Conservation (phyloP, 2,329 filamentous ascomycete genomes). For the Phyllosticta citriasiana region DNA sequence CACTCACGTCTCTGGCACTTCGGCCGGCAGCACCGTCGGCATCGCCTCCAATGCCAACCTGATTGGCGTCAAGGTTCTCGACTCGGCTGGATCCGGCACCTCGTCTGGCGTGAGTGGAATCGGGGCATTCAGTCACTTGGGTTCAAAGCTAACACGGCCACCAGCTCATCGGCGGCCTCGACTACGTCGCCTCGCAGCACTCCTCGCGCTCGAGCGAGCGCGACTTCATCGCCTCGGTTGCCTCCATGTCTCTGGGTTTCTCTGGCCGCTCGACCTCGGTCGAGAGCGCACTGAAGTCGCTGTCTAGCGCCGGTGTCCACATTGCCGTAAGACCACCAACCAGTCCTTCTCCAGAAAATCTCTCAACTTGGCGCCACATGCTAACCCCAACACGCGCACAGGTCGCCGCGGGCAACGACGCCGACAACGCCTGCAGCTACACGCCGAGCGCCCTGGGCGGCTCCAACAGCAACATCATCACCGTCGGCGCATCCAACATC, state of each 20-base stretch:
- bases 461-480: slow-evolving; percentile 26
- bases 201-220: slow-evolving; percentile 24
- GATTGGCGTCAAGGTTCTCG: slow-evolving; percentile 28
- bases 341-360: slow-evolving; percentile 1
- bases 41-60: slow-evolving; percentile 26
- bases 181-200: slow-evolving; percentile 25
- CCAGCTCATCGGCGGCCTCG: slow-evolving; percentile 27
- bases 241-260: slow-evolving; percentile 30
- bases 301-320: background rate
- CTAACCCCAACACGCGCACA: background rate
- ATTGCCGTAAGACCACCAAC: slow-evolving; percentile 8
- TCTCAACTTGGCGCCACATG: too few relatives aligned
- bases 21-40: slow-evolving; percentile 23
- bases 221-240: slow-evolving; percentile 21
- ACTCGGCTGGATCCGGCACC: slow-evolving; percentile 24
- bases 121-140: background rate
- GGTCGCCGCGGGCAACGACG: slow-evolving; percentile 26
- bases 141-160: background rate
- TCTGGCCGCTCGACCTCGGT: slow-evolving; percentile 13
- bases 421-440: slow-evolving; percentile 16
- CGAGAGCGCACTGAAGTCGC: background rate
- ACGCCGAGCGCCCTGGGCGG: slow-evolving; percentile 20
- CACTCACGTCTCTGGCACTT: slow-evolving; percentile 27
- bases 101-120: background rate
- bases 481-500: slow-evolving; percentile 27